Evolutionary conservation across 2,329 filamentous ascomycete genomes (phyloP).

Genomic region (Ophiocordyceps sinensis): DNA sequence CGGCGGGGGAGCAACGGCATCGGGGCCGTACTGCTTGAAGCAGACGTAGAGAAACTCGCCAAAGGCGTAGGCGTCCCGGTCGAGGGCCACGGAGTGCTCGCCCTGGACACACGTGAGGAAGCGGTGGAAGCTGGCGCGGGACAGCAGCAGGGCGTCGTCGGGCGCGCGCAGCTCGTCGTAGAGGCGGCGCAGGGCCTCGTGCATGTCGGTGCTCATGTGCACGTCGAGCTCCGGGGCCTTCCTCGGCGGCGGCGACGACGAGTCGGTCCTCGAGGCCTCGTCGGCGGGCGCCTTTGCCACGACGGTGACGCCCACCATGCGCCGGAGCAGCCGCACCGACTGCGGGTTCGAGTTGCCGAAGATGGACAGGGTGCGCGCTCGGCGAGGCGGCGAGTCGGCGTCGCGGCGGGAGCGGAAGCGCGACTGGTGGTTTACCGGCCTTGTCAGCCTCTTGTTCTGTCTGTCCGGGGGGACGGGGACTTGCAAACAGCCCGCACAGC

Average conservation of each 20-base stretch:
- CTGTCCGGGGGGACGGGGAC: not conserved
- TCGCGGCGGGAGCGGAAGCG: slow-evolving; percentile 5
- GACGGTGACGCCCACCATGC: slow-evolving; percentile 19
- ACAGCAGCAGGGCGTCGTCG: slow-evolving; percentile 9
- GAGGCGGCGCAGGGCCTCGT: slow-evolving; percentile 30
- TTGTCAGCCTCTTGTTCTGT: not conserved
- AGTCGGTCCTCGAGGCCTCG: slow-evolving; percentile 9
- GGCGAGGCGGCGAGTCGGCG: slow-evolving; percentile 11
- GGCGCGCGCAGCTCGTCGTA: slow-evolving; percentile 29
- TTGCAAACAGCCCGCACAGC: slow-evolving; percentile 2
- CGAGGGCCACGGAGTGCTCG: slow-evolving; percentile 20
- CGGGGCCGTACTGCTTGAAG: slow-evolving; percentile 26
- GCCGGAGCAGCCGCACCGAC: slow-evolving; percentile 13
- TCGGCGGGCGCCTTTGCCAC: slow-evolving; percentile 7
- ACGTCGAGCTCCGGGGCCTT: slow-evolving; percentile 11
- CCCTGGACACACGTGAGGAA: slow-evolving; percentile 39
- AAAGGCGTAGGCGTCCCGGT: slow-evolving; percentile 27
- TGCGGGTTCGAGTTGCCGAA: slow-evolving; percentile 21
- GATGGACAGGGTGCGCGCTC: slow-evolving; percentile 23
- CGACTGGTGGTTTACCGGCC: slow-evolving; percentile 2
- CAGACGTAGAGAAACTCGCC: slow-evolving; percentile 37
- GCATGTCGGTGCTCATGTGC: slow-evolving; percentile 32
- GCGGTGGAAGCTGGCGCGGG: slow-evolving; percentile 22
- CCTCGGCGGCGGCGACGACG: slow-evolving; percentile 5
- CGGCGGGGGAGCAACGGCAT: slow-evolving; percentile 28